A percentile compares a stretch with the other conserved stretches of the same genome.
phyloP scores from a whole-genome alignment of 192 early-diverging fungal species.

The Coemansia sp. region DNA sequence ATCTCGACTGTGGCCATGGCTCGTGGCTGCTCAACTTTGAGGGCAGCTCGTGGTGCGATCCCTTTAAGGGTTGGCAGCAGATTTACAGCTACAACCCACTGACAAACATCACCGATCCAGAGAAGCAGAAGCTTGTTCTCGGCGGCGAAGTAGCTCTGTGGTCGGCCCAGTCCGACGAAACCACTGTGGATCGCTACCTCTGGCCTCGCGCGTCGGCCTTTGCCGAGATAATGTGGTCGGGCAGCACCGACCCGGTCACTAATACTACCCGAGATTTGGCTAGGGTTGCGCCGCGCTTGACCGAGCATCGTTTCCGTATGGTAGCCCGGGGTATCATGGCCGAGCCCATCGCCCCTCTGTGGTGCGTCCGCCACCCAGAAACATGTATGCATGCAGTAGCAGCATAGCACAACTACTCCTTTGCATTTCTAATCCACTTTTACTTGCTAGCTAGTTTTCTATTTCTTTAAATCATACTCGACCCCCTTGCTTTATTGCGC shows the following conservation, averaged over 20 bases:
- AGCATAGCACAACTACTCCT: background rate
- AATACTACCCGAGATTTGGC: slow-evolving; percentile 54
- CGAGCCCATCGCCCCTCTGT: slow-evolving; percentile 67
- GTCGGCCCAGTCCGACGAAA: slow-evolving; percentile 64
- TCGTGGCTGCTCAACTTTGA: slow-evolving; percentile 68
- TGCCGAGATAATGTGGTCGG: slow-evolving; percentile 71
- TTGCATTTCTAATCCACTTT: background rate
- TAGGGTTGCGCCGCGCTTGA: slow-evolving; percentile 63
- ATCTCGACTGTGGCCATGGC: slow-evolving; percentile 74
- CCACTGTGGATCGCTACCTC: slow-evolving; percentile 59
- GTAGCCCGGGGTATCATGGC: slow-evolving; percentile 63
- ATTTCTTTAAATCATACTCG: background rate
- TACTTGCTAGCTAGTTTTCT: background rate
- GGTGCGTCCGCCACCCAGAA: slow-evolving; percentile 62
- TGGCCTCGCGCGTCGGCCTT: slow-evolving; percentile 71
- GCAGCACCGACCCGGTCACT: slow-evolving; percentile 54
- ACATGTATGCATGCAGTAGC: slow-evolving; percentile 26
- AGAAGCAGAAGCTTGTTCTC: slow-evolving; percentile 60
- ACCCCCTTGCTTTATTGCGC: background rate
- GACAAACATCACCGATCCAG: slow-evolving; percentile 53
- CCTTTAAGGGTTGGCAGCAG: slow-evolving; percentile 70
- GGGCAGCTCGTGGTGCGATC: slow-evolving; percentile 68
- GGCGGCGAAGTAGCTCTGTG: slow-evolving; percentile 68
- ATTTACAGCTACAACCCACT: slow-evolving; percentile 65
- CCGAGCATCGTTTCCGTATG: slow-evolving; percentile 68